These are phyloP conservation scores for Neurospora intermedia DNA, from an alignment of 495 filamentous ascomycete species.

Conservation along the genomic window DNA sequence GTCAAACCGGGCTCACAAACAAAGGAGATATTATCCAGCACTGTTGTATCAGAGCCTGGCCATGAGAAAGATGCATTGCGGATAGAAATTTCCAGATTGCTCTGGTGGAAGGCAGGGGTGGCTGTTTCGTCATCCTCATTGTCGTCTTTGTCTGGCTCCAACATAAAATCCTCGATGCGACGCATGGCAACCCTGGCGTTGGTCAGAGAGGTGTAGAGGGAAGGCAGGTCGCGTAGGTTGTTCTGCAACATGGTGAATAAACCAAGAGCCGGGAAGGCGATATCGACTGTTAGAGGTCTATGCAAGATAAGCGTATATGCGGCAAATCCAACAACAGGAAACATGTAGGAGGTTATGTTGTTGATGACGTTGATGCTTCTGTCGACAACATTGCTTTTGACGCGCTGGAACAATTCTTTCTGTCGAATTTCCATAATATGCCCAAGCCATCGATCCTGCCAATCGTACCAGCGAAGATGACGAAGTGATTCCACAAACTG, in stretches of 20 bases:
- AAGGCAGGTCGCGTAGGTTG: slow-evolving; percentile 58
- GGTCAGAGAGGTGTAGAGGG: slow-evolving; percentile 57
- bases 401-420: slow-evolving; percentile 52
- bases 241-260: slow-evolving; percentile 63
- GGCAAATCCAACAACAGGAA: slow-evolving; percentile 69
- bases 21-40: slow-evolving; percentile 53
- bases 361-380: slow-evolving; percentile 52
- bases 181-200: slow-evolving; percentile 65
- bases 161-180: slow-evolving; percentile 77
- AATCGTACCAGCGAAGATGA: slow-evolving; percentile 80
- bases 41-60: slow-evolving; percentile 51
- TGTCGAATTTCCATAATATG: slow-evolving; percentile 61
- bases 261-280: slow-evolving; percentile 73
- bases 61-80: slow-evolving; percentile 62
- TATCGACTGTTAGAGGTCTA: slow-evolving; percentile 54
- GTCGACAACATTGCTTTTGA: slow-evolving; percentile 52
- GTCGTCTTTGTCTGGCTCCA: slow-evolving; percentile 62
- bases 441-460: slow-evolving; percentile 69
- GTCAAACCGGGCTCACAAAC: slow-evolving; percentile 55
- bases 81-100: slow-evolving; percentile 36
- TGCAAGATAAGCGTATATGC: slow-evolving; percentile 63
- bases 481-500: slow-evolving; percentile 77
- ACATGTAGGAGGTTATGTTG: slow-evolving; percentile 52
- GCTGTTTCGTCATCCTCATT: slow-evolving; percentile 22
- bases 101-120: neutral